Conservation (phyloP, 495 filamentous ascomycete species). For the Penicillium lagena region DNA sequence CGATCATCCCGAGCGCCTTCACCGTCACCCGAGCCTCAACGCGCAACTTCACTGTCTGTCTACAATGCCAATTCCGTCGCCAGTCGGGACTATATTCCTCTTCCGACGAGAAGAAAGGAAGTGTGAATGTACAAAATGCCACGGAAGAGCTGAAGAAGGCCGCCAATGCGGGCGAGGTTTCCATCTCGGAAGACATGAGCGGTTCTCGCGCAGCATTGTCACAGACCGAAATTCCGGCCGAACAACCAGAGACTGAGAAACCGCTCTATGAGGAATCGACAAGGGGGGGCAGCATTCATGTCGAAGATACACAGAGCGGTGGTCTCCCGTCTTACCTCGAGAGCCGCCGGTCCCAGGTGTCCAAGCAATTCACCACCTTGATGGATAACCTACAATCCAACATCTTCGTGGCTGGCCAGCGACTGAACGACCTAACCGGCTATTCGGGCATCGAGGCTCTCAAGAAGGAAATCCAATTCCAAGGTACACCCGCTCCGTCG, state of each 20-base stretch:
- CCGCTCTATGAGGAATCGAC: background rate
- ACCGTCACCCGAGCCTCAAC: conserved; percentile 9
- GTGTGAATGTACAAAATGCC: conserved; percentile 11
- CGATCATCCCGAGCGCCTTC: conserved; percentile 20
- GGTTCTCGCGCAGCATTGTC: conserved; percentile 3
- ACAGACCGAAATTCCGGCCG: background rate
- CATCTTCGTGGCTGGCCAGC: conserved; percentile 75
- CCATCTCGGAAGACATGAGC: conserved; percentile 18
- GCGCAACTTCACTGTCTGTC: conserved; percentile 31
- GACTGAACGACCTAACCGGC: conserved; percentile 87
- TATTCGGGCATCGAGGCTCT: conserved; percentile 89
- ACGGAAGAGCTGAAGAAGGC: conserved; percentile 9
- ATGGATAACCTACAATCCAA: conserved; percentile 90
- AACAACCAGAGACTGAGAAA: conserved; percentile 5
- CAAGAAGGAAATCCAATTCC: conserved; percentile 64
- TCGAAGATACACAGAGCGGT: conserved; percentile 7
- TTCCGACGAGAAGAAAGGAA: conserved; percentile 15
- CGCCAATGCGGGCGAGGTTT: conserved; percentile 8
- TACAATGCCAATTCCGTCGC: conserved; percentile 34
- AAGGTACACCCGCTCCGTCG: conserved; percentile 38
- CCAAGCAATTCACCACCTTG: conserved; percentile 64
- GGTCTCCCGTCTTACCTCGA: conserved; percentile 74
- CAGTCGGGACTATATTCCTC: conserved; percentile 13
- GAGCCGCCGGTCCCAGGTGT: conserved; percentile 60
- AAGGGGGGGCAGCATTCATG: background rate